phyloP scores from a whole-genome alignment of 148 eudicot species.

The Arctostaphylos glauca region DNA sequence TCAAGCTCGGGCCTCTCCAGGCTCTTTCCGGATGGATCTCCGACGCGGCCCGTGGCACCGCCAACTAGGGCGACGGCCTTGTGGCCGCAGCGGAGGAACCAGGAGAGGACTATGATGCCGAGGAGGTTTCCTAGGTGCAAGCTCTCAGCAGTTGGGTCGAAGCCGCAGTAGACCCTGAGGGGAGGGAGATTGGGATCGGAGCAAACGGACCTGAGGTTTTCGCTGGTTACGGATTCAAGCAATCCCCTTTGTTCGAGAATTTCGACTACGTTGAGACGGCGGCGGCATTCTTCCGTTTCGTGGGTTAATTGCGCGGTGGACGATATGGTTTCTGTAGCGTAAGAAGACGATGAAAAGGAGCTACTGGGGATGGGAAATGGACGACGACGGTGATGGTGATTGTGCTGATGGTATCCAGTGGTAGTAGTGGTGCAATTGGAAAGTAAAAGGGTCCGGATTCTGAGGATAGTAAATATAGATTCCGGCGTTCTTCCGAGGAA shows the following conservation, averaged over 20 bases:
- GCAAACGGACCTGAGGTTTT: constrained; percentile 43
- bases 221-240: constrained; percentile 65
- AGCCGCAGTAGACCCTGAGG: constrained; percentile 73
- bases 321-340: constrained; percentile 10
- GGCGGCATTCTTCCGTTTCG: background rate
- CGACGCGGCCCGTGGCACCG: constrained; percentile 88
- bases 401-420: too few relatives aligned
- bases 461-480: background rate
- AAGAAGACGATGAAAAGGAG: background rate
- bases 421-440: background rate
- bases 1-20: constrained; percentile 74
- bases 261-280: constrained; percentile 47
- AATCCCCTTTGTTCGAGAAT: constrained; percentile 70
- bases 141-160: constrained; percentile 90
- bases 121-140: constrained; percentile 81
- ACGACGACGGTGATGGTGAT: background rate
- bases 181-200: constrained; percentile 33
- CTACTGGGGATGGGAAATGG: background rate
- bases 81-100: constrained; percentile 88
- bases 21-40: constrained; percentile 85
- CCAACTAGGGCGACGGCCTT: constrained; percentile 66
- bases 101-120: constrained; percentile 73
- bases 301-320: background rate
- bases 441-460: background rate
- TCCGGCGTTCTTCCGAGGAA: too few relatives aligned